phyloP scores from a whole-genome alignment of 495 filamentous ascomycete species.

The Chaetomium cochliodes region DNA sequence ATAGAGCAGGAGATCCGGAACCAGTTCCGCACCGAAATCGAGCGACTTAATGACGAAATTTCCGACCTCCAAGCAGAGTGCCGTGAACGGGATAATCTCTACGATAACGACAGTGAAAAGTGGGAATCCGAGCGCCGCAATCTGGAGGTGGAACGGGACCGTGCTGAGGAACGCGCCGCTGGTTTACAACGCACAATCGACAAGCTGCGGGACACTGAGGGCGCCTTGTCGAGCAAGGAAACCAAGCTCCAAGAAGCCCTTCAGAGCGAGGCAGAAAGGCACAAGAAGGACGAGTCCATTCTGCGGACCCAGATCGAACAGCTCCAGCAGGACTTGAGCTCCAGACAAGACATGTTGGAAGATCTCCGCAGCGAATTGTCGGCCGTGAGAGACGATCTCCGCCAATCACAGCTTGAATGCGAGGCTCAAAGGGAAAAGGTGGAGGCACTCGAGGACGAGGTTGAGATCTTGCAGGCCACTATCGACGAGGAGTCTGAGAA shows the following conservation, averaged over 20 bases:
- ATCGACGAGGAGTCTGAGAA: slow-evolving; percentile 76
- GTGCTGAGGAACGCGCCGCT: slow-evolving; percentile 64
- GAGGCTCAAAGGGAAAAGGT: slow-evolving; percentile 63
- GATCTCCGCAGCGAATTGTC: slow-evolving; percentile 52
- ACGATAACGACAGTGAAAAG: slow-evolving; percentile 66
- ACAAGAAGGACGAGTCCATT: slow-evolving; percentile 42
- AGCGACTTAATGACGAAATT: slow-evolving; percentile 61
- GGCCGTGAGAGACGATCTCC: slow-evolving; percentile 63
- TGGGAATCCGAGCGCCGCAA: slow-evolving; percentile 66
- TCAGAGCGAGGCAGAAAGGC: slow-evolving; percentile 44
- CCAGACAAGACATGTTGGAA: slow-evolving; percentile 44
- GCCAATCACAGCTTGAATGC: slow-evolving; percentile 63
- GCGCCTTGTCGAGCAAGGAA: slow-evolving; percentile 64
- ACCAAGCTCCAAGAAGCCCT: slow-evolving; percentile 58
- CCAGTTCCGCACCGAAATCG: slow-evolving; percentile 64
- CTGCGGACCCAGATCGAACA: slow-evolving; percentile 47
- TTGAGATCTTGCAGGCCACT: slow-evolving; percentile 70
- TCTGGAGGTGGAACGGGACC: slow-evolving; percentile 63
- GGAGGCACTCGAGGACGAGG: slow-evolving; percentile 75
- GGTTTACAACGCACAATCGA: slow-evolving; percentile 73
- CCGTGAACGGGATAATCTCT: slow-evolving; percentile 69
- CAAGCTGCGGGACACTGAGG: slow-evolving; percentile 66
- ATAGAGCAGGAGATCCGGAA: slow-evolving; percentile 55
- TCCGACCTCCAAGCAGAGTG: slow-evolving; percentile 68
- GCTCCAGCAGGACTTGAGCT: slow-evolving; percentile 46